Conservation (phyloP, 2,329 filamentous ascomycete genomes). For the Kalmusia sp. region DNA sequence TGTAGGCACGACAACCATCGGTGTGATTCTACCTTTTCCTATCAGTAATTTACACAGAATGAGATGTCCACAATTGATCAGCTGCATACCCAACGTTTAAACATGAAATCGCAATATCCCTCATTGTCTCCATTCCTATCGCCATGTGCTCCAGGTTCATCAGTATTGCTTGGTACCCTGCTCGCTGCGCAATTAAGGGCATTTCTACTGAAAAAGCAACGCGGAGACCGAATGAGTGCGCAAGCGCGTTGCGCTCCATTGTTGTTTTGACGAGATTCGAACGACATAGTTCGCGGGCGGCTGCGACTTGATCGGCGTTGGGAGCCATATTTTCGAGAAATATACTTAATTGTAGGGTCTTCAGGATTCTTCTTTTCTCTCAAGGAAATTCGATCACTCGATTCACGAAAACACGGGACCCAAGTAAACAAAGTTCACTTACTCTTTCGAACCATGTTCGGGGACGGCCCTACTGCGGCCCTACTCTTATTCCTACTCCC, state of each 20-base stretch:
- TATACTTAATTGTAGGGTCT: too few relatives aligned
- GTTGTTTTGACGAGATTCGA: neutral
- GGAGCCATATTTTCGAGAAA: neutral
- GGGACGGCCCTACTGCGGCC: neutral
- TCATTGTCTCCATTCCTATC: neutral
- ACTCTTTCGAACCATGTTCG: neutral
- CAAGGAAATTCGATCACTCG: too few relatives aligned
- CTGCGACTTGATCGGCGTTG: neutral
- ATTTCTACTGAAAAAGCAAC: neutral
- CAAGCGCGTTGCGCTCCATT: neutral
- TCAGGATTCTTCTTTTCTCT: too few relatives aligned
- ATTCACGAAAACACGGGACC: neutral
- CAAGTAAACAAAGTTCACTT: neutral
- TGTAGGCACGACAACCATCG: neutral
- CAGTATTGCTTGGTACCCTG: neutral
- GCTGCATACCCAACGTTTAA: neutral
- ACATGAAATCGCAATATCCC: neutral
- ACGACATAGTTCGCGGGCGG: neutral
- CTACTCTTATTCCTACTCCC: neutral
- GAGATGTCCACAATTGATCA: too few relatives aligned
- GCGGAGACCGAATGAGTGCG: neutral
- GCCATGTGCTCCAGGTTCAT: neutral
- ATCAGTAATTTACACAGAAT: neutral
- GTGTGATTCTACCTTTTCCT: neutral
- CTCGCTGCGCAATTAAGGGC: neutral